A percentile compares a stretch with the other conserved stretches of the same genome.
Conservation (phyloP, 2,329 filamentous ascomycete genomes). For the Cordyceps farinosa region DNA sequence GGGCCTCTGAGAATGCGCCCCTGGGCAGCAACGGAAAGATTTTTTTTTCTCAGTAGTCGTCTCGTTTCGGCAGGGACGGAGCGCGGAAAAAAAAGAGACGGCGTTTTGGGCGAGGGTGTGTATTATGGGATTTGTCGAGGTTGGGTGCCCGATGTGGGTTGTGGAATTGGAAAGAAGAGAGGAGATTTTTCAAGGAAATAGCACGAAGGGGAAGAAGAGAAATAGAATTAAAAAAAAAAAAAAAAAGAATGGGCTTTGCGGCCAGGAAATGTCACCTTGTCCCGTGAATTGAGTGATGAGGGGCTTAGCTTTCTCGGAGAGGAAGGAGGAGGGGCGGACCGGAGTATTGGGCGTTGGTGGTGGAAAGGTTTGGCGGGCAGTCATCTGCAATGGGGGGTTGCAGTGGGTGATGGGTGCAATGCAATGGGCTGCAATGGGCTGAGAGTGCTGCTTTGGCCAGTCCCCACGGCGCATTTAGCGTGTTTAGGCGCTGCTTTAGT, state of each 20-base stretch:
- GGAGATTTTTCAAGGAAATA: not conserved
- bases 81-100: not conserved
- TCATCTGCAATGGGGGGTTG: too few relatives aligned
- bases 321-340: not conserved
- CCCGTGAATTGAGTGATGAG: not conserved
- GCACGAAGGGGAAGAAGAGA: not conserved
- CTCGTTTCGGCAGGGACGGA: not conserved
- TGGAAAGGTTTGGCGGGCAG: not conserved
- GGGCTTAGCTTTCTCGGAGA: conserved; percentile 4
- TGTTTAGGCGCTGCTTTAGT: not conserved
- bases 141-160: not conserved
- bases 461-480: not conserved
- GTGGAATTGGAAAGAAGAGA: not conserved
- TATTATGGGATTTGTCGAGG: not conserved
- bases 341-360: not conserved
- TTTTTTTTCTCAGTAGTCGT: not conserved
- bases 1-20: not conserved
- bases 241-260: conserved; percentile 6
- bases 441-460: not conserved
- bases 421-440: not conserved
- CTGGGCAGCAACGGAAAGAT: not conserved
- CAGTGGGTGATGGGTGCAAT: not conserved
- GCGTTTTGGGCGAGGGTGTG: not conserved
- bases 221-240: not conserved
- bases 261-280: not conserved